A percentile compares a stretch with the other conserved stretches of the same genome.
These are phyloP conservation scores for Diaporthe velutina DNA, from an alignment of 2,329 filamentous ascomycete genomes.

Conservation along the genomic window DNA sequence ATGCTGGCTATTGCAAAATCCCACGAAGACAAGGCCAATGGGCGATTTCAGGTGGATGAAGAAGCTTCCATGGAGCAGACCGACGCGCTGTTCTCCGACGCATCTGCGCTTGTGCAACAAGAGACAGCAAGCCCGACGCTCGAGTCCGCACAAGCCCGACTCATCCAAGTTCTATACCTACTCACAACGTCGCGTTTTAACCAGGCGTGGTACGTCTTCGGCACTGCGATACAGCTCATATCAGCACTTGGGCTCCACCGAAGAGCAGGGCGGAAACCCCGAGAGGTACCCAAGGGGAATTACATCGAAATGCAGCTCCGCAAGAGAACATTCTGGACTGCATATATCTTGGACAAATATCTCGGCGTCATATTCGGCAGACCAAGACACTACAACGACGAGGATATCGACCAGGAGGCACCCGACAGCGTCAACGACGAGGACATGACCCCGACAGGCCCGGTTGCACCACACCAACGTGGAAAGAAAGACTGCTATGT, in stretches of 20 bases:
- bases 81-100: slow-evolving; percentile 45
- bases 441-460: slow-evolving; percentile 61
- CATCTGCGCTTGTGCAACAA: slow-evolving; percentile 48
- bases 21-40: slow-evolving; percentile 12
- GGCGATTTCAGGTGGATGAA: slow-evolving; percentile 2
- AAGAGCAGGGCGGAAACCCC: slow-evolving; percentile 36
- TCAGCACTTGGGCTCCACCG: slow-evolving; percentile 56
- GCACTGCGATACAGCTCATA: slow-evolving; percentile 65
- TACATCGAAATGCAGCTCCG: slow-evolving; percentile 64
- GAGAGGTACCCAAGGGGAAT: slow-evolving; percentile 46
- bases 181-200: slow-evolving; percentile 71
- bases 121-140: slow-evolving; percentile 63
- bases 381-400: slow-evolving; percentile 71
- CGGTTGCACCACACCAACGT: slow-evolving; percentile 49
- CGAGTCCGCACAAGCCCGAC: slow-evolving; percentile 67
- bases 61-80: slow-evolving; percentile 40
- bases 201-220: slow-evolving; percentile 71
- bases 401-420: slow-evolving; percentile 73
- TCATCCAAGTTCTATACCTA: slow-evolving; percentile 70
- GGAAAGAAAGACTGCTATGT: slow-evolving; percentile 49
- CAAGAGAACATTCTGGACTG: slow-evolving; percentile 71
- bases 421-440: slow-evolving; percentile 69
- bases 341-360: slow-evolving; percentile 74
- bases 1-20: slow-evolving; percentile 15
- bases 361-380: slow-evolving; percentile 73